phyloP scores from a whole-genome alignment of 805 yeast species.

The Saturnispora zaruensis region DNA sequence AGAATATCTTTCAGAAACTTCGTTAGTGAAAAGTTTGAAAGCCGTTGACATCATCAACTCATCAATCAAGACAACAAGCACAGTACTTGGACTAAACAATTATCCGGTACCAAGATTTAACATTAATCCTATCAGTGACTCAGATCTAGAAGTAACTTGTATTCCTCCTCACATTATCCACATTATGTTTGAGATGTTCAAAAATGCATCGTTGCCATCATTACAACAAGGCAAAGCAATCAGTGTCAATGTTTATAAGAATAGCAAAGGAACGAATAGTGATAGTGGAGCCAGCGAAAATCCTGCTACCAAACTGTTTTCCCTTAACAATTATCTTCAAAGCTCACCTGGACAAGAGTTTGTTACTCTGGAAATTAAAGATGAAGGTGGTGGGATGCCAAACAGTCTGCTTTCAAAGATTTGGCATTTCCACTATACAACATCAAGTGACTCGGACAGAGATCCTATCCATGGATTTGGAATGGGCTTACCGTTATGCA shows the following conservation, averaged over 20 bases:
- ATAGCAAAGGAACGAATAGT: neutral
- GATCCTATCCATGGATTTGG: constrained; percentile 28
- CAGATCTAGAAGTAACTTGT: constrained; percentile 15
- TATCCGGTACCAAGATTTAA: constrained; percentile 26
- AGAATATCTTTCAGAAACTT: constrained; percentile 16
- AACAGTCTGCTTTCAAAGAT: constrained; percentile 17
- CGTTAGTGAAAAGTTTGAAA: constrained; percentile 13
- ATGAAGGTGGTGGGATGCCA: constrained; percentile 27
- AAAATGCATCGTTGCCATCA: constrained; percentile 27
- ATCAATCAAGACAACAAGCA: constrained; percentile 19
- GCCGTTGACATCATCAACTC: constrained; percentile 12
- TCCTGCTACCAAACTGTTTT: neutral
- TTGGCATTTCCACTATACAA: constrained; percentile 28
- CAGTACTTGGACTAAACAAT: constrained; percentile 21
- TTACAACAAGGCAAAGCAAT: constrained; percentile 17
- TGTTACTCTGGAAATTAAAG: constrained; percentile 19
- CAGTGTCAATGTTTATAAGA: constrained; percentile 10
- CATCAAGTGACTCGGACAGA: constrained; percentile 15
- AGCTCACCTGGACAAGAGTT: neutral
- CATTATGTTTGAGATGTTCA: constrained; percentile 26
- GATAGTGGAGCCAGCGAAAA: neutral
- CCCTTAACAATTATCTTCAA: neutral
- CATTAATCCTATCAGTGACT: neutral
- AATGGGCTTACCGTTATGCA: constrained; percentile 28
- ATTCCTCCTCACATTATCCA: constrained; percentile 26